Percentiles rank a stretch among this genome's conserved stretches.
Conservation (phyloP, 1,139 yeast genomes). For the Maudiozyma humilis region DNA sequence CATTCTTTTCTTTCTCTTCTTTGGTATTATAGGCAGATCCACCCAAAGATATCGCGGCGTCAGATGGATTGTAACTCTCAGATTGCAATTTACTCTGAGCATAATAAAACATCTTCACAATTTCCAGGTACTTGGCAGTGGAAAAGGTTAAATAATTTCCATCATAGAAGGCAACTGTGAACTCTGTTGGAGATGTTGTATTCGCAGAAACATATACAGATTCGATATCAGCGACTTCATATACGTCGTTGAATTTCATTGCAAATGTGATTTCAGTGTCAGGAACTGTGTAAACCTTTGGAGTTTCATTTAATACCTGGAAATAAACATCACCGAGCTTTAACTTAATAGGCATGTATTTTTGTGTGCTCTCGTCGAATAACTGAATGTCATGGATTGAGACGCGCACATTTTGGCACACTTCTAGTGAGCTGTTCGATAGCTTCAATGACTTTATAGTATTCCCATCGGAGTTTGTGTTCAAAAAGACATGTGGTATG, state of each 20-base stretch:
- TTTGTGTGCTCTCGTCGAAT: conserved; percentile 37
- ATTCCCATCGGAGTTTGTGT: conserved; percentile 43
- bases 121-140: conserved; percentile 56
- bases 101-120: conserved; percentile 59
- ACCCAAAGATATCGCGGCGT: neutral
- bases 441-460: conserved; percentile 45
- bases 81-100: conserved; percentile 44
- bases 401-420: conserved; percentile 49
- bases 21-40: neutral
- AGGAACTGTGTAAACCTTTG: conserved; percentile 32
- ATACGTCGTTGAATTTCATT: conserved; percentile 44
- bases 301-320: conserved; percentile 42
- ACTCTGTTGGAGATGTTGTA: conserved; percentile 47
- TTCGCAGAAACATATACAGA: conserved; percentile 45
- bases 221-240: conserved; percentile 43
- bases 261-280: conserved; percentile 15
- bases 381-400: conserved; percentile 32
- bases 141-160: conserved; percentile 42
- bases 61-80: conserved; percentile 23
- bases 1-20: conserved; percentile 10
- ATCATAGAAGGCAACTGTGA: conserved; percentile 45
- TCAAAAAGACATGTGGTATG: conserved; percentile 28
- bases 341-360: conserved; percentile 48
- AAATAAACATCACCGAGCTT: conserved; percentile 64
- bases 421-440: conserved; percentile 32